Evolutionary conservation across 192 early-diverging fungal species (phyloP).

Genomic region (Backusella westeae): DNA sequence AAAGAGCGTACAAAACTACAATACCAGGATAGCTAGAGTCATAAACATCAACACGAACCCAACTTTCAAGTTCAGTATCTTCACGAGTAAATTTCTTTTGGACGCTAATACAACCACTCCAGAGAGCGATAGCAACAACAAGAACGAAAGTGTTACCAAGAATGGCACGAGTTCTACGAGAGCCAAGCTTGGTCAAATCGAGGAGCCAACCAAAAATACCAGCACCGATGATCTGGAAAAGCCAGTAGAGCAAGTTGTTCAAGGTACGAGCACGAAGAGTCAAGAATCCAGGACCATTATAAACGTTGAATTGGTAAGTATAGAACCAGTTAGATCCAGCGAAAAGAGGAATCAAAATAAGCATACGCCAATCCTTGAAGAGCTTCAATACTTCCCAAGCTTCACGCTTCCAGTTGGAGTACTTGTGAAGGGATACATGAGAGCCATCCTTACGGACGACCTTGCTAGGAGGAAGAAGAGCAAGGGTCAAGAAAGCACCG

Average conservation of each 20-base stretch:
- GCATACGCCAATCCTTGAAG: constrained; percentile 63
- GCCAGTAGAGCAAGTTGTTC: constrained; percentile 79
- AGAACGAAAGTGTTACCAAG: constrained; percentile 51
- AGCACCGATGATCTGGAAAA: constrained; percentile 70
- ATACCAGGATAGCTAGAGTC: constrained; percentile 50
- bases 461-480: constrained; percentile 53
- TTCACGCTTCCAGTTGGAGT: constrained; percentile 64
- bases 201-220: constrained; percentile 64
- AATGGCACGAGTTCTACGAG: constrained; percentile 63
- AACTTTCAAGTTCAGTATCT: not conserved
- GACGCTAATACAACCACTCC: constrained; percentile 61
- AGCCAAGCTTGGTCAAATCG: constrained; percentile 50
- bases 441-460: constrained; percentile 71
- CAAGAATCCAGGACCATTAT: constrained; percentile 64
- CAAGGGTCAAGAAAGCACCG: constrained; percentile 56
- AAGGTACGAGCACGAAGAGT: constrained; percentile 67
- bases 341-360: constrained; percentile 70
- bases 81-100: constrained; percentile 52
- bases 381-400: constrained; percentile 49
- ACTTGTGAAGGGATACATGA: constrained; percentile 64
- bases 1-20: constrained; percentile 70
- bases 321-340: constrained; percentile 80
- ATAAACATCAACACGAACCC: constrained; percentile 30
- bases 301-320: constrained; percentile 65
- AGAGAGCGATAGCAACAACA: constrained; percentile 55